Conservation (phyloP, 139 green algal species). For the Tetradesmus obliquus region DNA sequence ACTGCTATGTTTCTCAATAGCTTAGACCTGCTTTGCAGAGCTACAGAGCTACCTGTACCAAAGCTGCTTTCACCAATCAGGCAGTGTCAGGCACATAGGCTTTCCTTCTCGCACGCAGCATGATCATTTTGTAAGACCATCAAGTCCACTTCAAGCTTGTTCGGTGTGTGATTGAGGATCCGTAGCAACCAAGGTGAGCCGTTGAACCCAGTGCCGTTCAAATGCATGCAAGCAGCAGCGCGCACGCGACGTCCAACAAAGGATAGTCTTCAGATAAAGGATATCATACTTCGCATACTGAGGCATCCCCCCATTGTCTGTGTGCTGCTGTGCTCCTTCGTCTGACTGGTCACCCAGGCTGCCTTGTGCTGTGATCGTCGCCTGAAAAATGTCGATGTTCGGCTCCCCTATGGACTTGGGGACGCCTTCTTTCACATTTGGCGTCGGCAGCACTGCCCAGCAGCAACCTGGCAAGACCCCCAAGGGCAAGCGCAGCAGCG, state of each 20-base stretch:
- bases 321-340: not conserved
- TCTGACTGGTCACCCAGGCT: not conserved
- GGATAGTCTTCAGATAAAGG: not conserved
- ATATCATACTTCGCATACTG: not conserved
- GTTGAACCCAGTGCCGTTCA: not conserved
- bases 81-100: no score
- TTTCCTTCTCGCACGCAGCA: no score
- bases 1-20: no score
- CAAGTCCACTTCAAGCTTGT: no score
- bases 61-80: no score
- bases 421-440: slow-evolving; percentile 36
- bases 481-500: not conserved
- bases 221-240: not conserved
- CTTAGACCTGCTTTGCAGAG: no score
- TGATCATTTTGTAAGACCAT: no score
- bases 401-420: slow-evolving; percentile 33
- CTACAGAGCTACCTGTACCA: no score
- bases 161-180: no score
- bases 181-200: not conserved
- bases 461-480: not conserved
- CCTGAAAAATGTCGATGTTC: not conserved
- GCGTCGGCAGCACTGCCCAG: not conserved
- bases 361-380: not conserved
- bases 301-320: not conserved
- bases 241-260: not conserved